A percentile compares a stretch with the other conserved stretches of the same genome.
Conservation (phyloP, 2,329 filamentous ascomycete genomes). For the Cylindrodendrum hubeiense region DNA sequence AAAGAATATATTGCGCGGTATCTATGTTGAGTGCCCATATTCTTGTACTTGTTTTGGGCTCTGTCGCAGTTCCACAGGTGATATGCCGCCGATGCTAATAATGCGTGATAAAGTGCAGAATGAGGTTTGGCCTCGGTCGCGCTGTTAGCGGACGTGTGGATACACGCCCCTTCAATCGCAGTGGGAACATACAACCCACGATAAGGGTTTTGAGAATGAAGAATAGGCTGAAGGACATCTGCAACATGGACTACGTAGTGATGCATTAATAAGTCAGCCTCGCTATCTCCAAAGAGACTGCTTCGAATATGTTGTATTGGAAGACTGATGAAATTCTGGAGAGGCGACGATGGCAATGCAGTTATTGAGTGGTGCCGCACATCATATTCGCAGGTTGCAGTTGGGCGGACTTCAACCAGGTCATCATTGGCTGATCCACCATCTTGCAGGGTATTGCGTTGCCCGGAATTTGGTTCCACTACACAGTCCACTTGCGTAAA, state of each 20-base stretch:
- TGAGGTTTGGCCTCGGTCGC: conserved; percentile 20
- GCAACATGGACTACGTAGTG: conserved; percentile 27
- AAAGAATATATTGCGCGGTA: conserved; percentile 8
- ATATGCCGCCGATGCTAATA: conserved; percentile 16
- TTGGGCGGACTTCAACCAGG: no score
- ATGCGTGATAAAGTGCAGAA: conserved; percentile 23
- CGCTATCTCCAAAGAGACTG: conserved; percentile 10
- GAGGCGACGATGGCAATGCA: not conserved
- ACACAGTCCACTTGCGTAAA: no score
- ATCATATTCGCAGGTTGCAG: not conserved
- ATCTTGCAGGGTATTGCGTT: no score
- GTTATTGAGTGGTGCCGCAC: not conserved
- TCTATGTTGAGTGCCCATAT: conserved; percentile 7
- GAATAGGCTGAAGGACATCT: conserved; percentile 27
- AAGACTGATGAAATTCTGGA: not conserved
- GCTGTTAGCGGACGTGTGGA: not conserved
- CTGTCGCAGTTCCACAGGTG: conserved; percentile 24
- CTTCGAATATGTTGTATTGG: not conserved
- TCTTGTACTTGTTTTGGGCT: conserved; percentile 6
- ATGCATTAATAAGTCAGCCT: conserved; percentile 17
- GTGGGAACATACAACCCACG: conserved; percentile 26
- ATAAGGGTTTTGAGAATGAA: conserved; percentile 23
- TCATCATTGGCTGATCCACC: no score
- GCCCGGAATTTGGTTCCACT: no score
- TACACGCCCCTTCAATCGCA: conserved; percentile 15